These are phyloP conservation scores for Populus deltoides DNA, from an alignment of 345 rosid genomes.

Conservation along the genomic window DNA sequence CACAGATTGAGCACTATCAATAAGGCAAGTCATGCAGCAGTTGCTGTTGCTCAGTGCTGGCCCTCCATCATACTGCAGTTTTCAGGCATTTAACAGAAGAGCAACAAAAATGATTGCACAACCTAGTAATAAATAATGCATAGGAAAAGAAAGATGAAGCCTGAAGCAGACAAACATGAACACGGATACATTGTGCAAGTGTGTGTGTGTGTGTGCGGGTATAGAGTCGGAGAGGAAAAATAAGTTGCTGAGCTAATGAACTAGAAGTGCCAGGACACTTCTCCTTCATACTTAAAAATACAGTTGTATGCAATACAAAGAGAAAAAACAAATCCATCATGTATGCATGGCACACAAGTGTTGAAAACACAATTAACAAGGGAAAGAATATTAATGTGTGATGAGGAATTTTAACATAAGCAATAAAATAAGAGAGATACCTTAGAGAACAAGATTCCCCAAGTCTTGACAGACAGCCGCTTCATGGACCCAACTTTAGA, in stretches of 20 bases:
- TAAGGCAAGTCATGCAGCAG: slow-evolving; percentile 74
- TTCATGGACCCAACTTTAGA: slow-evolving; percentile 71
- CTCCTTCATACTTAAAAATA: too few relatives aligned
- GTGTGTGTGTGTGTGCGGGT: neutral
- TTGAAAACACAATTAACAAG: neutral
- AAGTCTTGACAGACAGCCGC: slow-evolving; percentile 71
- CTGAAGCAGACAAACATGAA: neutral
- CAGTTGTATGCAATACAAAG: neutral
- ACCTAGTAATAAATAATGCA: neutral
- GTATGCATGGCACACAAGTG: neutral
- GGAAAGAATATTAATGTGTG: neutral
- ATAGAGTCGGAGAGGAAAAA: neutral
- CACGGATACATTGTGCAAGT: neutral
- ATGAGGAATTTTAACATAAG: neutral
- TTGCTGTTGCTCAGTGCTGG: slow-evolving; percentile 68
- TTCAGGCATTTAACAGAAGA: slow-evolving; percentile 11
- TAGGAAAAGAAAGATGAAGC: neutral
- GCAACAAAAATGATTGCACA: slow-evolving; percentile 22
- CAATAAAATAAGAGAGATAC: slow-evolving; percentile 34
- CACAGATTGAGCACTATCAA: slow-evolving; percentile 60
- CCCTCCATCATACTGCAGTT: slow-evolving; percentile 69
- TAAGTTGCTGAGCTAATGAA: too few relatives aligned
- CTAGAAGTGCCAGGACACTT: neutral
- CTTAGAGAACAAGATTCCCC: slow-evolving; percentile 71
- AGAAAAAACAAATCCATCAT: neutral